phyloP scores from a whole-genome alignment of 108 stramenopile genomes.

The Mediolabrus comicus region DNA sequence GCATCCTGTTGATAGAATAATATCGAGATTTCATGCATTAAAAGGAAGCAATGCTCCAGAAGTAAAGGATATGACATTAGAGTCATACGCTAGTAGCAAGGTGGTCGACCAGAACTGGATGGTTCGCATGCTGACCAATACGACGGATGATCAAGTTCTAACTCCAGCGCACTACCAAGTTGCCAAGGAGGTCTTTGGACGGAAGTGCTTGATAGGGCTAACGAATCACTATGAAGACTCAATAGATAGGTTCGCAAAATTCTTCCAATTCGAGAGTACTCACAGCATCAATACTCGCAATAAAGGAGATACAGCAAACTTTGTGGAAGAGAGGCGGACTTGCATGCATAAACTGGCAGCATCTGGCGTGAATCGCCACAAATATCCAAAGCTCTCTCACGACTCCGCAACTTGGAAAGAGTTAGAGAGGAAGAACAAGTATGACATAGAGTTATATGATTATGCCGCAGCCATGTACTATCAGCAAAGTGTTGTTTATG shows the following conservation, averaged over 20 bases:
- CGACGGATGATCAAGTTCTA: slow-evolving; percentile 16
- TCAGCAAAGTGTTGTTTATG: slow-evolving; percentile 10
- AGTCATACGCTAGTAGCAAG: slow-evolving; percentile 18
- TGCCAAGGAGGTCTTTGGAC: slow-evolving; percentile 44
- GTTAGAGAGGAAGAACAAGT: slow-evolving; percentile 24
- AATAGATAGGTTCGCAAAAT: slow-evolving; percentile 22
- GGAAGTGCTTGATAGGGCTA: slow-evolving; percentile 48
- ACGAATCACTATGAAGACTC: slow-evolving; percentile 23
- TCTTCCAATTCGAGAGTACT: slow-evolving; percentile 27
- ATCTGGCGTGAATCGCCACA: slow-evolving; percentile 11
- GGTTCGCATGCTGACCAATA: slow-evolving; percentile 36
- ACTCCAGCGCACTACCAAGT: slow-evolving; percentile 32
- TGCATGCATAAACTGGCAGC: slow-evolving; percentile 13
- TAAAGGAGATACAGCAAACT: neutral
- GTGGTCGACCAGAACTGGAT: slow-evolving; percentile 43
- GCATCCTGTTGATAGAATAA: slow-evolving; percentile 19
- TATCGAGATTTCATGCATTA: slow-evolving; percentile 5
- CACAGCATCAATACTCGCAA: neutral
- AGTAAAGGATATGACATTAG: slow-evolving; percentile 23
- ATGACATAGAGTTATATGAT: slow-evolving; percentile 39
- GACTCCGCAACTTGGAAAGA: slow-evolving; percentile 13
- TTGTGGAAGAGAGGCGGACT: neutral
- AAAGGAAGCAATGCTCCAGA: neutral
- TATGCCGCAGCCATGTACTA: slow-evolving; percentile 33
- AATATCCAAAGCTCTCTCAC: neutral